Conservation (phyloP, 306 rosid genomes). For the Trifolium fragiferum region DNA sequence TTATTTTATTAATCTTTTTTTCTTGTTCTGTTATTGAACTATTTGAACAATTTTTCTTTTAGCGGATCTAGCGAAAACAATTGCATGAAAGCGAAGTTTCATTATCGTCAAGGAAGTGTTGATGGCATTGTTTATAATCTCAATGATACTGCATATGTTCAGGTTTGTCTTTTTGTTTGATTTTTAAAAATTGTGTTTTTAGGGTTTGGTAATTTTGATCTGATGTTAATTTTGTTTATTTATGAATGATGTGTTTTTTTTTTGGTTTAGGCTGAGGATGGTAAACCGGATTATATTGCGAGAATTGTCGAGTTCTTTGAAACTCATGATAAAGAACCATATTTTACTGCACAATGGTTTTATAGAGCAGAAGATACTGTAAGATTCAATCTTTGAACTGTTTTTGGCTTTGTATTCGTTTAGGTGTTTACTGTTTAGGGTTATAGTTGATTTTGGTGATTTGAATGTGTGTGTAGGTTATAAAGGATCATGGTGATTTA, state of each 20-base stretch:
- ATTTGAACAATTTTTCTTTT: neutral
- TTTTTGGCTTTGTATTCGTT: neutral
- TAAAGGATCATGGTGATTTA: conserved; percentile 39
- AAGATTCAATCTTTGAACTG: neutral
- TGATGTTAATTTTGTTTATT: neutral
- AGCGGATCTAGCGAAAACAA: neutral
- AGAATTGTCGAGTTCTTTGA: conserved; percentile 53
- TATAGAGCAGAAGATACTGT: conserved; percentile 56
- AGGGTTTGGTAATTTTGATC: neutral
- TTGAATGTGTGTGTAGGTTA: conserved; percentile 40
- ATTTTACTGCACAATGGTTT: conserved; percentile 42
- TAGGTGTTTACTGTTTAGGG: neutral
- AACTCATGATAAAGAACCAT: neutral
- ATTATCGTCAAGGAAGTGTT: conserved; percentile 41
- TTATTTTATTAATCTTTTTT: neutral
- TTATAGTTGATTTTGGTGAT: neutral
- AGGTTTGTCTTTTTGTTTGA: conserved; percentile 16
- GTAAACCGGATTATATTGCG: conserved; percentile 47
- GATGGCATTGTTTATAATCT: conserved; percentile 41
- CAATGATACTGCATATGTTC: conserved; percentile 43
- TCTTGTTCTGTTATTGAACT: too few relatives aligned
- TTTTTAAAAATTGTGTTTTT: neutral
- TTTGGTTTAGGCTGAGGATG: conserved; percentile 49
- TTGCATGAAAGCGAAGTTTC: conserved; percentile 32
- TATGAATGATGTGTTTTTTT: neutral